These are phyloP conservation scores for Ploettnerulaceae sp. DNA, from an alignment of 2,329 filamentous ascomycete species.

Conservation along the genomic window DNA sequence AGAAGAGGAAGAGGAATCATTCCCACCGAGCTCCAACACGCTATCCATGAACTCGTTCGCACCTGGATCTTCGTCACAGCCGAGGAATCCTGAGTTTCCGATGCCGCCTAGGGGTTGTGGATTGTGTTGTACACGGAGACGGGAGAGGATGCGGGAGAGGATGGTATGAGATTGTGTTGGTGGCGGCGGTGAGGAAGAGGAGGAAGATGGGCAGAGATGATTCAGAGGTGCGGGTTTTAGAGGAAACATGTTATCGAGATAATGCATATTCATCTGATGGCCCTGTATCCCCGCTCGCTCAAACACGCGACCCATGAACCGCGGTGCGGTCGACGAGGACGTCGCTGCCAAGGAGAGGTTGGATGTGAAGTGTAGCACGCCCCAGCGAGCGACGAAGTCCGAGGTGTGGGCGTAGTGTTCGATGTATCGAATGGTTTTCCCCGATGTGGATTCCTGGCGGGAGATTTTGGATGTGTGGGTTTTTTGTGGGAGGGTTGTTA, in stretches of 20 bases:
- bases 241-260: conserved; percentile 34
- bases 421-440: conserved; percentile 58
- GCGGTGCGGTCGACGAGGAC: conserved; percentile 8
- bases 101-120: conserved; percentile 18
- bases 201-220: background rate
- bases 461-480: background rate
- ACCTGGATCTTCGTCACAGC: conserved; percentile 14
- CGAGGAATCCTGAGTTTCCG: conserved; percentile 17
- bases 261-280: conserved; percentile 35
- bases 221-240: conserved; percentile 11
- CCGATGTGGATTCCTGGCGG: conserved; percentile 25
- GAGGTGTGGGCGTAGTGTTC: conserved; percentile 74
- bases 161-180: background rate
- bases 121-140: background rate
- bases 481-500: no score
- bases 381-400: conserved; percentile 72
- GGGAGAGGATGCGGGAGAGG: no score
- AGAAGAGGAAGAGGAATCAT: background rate
- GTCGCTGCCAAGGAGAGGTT: conserved; percentile 6
- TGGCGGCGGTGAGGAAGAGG: background rate
- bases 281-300: conserved; percentile 21
- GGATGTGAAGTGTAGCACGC: conserved; percentile 60
- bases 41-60: conserved; percentile 25
- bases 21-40: conserved; percentile 9
- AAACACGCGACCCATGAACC: conserved; percentile 32